A percentile compares a stretch with the other conserved stretches of the same genome.
phyloP scores from a whole-genome alignment of 2,329 filamentous ascomycete genomes.

The Ophiostoma ulmi region DNA sequence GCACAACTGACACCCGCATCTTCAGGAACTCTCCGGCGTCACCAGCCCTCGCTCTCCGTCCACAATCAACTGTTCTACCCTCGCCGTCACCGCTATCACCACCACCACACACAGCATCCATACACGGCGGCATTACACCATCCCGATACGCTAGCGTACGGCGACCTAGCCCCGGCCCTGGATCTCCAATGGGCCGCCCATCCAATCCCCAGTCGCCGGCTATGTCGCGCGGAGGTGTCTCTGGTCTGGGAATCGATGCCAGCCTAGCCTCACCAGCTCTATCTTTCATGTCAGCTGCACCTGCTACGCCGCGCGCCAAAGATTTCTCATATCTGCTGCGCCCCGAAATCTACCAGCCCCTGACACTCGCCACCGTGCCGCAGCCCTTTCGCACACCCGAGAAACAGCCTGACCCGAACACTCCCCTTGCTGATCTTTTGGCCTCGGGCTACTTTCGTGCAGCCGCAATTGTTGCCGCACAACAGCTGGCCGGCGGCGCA shows the following conservation, averaged over 20 bases:
- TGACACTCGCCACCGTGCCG: conserved; percentile 59
- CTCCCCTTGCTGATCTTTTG: conserved; percentile 58
- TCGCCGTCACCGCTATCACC: conserved; percentile 23
- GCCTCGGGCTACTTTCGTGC: conserved; percentile 71
- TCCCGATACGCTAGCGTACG: conserved; percentile 24
- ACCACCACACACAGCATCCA: conserved; percentile 19
- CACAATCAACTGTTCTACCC: conserved; percentile 27
- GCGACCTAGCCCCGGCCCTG: conserved; percentile 16
- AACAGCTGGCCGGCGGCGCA: conserved; percentile 49
- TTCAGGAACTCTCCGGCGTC: conserved; percentile 29
- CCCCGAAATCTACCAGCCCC: conserved; percentile 75
- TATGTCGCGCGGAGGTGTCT: neutral
- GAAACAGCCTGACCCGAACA: conserved; percentile 55
- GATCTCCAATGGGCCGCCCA: conserved; percentile 17
- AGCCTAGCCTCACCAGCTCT: neutral
- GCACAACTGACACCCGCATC: conserved; percentile 16
- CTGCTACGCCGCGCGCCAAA: conserved; percentile 39
- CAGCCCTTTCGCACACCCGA: conserved; percentile 64
- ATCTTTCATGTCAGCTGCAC: neutral
- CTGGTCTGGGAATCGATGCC: conserved; percentile 14
- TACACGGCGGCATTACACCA: conserved; percentile 17
- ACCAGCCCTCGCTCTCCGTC: conserved; percentile 25
- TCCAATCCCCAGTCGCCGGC: conserved; percentile 11
- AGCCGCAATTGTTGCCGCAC: conserved; percentile 64
- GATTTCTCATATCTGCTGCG: conserved; percentile 78